These are phyloP conservation scores for Sphaerulina musiva DNA, from an alignment of 2,329 filamentous ascomycete species.

Conservation along the genomic window DNA sequence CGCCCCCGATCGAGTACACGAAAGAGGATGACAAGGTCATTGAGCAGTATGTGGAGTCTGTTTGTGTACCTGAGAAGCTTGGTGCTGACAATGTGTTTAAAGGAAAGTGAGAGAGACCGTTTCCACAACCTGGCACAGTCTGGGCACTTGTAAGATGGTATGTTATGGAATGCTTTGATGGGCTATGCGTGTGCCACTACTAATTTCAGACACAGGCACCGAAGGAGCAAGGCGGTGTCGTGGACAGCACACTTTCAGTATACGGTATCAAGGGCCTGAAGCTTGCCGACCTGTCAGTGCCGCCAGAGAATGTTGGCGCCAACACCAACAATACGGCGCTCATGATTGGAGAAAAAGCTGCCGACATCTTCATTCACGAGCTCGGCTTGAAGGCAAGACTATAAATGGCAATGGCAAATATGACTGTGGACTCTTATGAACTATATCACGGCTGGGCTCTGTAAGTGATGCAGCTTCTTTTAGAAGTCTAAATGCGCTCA, in stretches of 20 bases:
- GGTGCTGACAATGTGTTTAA: not conserved
- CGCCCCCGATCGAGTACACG: slow-evolving; percentile 37
- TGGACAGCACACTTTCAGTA: slow-evolving; percentile 36
- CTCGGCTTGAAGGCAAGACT: slow-evolving; percentile 28
- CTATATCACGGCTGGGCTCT: not conserved
- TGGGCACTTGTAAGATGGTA: slow-evolving; percentile 8
- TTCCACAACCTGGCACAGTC: slow-evolving; percentile 38
- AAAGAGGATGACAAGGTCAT: slow-evolving; percentile 34
- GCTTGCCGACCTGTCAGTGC: slow-evolving; percentile 39
- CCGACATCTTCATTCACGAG: slow-evolving; percentile 37
- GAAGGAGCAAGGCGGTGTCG: slow-evolving; percentile 35
- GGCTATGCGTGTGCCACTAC: slow-evolving; percentile 12
- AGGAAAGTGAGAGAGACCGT: slow-evolving; percentile 31
- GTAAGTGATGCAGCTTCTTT: not conserved
- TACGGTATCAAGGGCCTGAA: slow-evolving; percentile 38
- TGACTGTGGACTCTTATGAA: not conserved
- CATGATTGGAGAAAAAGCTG: slow-evolving; percentile 38
- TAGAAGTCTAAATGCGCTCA: not conserved
- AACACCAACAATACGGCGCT: slow-evolving; percentile 45
- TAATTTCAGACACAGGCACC: slow-evolving; percentile 35
- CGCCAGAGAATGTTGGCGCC: slow-evolving; percentile 39
- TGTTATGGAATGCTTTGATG: not conserved
- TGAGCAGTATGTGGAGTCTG: slow-evolving; percentile 35
- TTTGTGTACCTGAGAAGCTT: not conserved
- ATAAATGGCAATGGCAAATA: not conserved